These are phyloP conservation scores for Boletales sp. DNA, from an alignment of 768 basidiomycete genomes.

Conservation along the genomic window DNA sequence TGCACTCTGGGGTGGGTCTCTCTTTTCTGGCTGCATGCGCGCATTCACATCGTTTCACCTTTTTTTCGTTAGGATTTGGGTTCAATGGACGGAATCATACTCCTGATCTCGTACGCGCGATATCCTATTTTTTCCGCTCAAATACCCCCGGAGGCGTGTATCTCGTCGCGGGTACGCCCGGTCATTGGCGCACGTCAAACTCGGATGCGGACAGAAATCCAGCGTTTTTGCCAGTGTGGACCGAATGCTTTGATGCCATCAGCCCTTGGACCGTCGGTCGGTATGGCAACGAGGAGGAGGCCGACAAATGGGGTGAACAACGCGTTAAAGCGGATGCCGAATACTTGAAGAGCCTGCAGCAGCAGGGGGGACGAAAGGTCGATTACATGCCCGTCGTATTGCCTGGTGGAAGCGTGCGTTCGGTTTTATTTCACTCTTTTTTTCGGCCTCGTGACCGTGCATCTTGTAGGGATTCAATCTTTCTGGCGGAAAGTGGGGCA, in stretches of 20 bases:
- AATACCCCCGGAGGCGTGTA: conserved; percentile 71
- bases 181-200: conserved; percentile 70
- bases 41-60: background rate
- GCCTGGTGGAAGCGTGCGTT: conserved; percentile 76
- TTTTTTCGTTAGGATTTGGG: conserved; percentile 57
- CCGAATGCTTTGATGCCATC: conserved; percentile 75
- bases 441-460: background rate
- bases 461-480: conserved; percentile 60
- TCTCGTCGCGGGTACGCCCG: conserved; percentile 65
- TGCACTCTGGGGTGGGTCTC: conserved; percentile 60
- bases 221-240: conserved; percentile 64
- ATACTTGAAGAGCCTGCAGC: conserved; percentile 48
- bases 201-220: conserved; percentile 69
- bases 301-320: conserved; percentile 58
- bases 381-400: conserved; percentile 84
- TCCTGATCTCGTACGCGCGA: conserved; percentile 51
- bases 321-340: conserved; percentile 65
- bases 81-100: conserved; percentile 60
- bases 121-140: conserved; percentile 56
- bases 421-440: background rate
- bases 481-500: conserved; percentile 65
- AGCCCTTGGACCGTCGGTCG: conserved; percentile 83
- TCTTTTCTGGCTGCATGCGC: background rate
- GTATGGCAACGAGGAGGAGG: conserved; percentile 56
- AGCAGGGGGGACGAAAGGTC: conserved; percentile 47